Conservation (phyloP, 2,329 filamentous ascomycete species). For the Botrytis tulipae region DNA sequence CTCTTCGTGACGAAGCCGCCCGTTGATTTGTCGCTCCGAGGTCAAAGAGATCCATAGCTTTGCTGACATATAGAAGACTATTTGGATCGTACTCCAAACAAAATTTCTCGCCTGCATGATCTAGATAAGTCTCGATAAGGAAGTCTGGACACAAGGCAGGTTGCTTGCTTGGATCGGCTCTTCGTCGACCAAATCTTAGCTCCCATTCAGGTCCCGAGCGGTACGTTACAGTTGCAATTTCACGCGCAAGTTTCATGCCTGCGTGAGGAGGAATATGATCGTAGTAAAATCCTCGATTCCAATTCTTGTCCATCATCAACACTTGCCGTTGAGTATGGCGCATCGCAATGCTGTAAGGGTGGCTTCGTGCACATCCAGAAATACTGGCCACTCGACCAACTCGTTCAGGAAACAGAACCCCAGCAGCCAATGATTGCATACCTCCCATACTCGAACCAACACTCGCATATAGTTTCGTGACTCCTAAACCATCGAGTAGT, state of each 20-base stretch:
- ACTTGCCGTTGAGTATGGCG: conserved; percentile 96
- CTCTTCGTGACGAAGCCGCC: conserved; percentile 60
- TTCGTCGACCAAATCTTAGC: conserved; percentile 81
- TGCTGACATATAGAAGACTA: conserved; percentile 92
- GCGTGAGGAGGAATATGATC: conserved; percentile 83
- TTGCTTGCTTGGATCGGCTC: conserved; percentile 81
- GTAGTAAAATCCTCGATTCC: conserved; percentile 95
- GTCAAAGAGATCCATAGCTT: conserved; percentile 98
- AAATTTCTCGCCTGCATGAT: conserved; percentile 98
- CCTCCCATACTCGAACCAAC: conserved; percentile 98
- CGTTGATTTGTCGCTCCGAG: conserved; percentile 70
- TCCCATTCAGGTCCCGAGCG: conserved; percentile 97
- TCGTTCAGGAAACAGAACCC: conserved; percentile 76
- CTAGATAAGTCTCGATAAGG: conserved; percentile 94
- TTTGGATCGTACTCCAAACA: conserved; percentile 96
- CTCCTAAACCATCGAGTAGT: conserved; percentile 74
- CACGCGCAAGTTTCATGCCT: conserved; percentile 95
- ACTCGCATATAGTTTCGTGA: conserved; percentile 80
- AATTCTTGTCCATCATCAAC: conserved; percentile 98
- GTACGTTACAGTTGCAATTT: conserved; percentile 98
- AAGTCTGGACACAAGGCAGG: conserved; percentile 97
- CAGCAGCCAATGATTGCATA: conserved; percentile 92
- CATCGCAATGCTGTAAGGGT: conserved; percentile 99
- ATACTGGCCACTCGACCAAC: conserved; percentile 84
- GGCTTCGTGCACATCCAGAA: conserved; percentile 88